Evolutionary conservation across 768 basidiomycete species (phyloP).

Genomic region (Auriscalpium vulgare): DNA sequence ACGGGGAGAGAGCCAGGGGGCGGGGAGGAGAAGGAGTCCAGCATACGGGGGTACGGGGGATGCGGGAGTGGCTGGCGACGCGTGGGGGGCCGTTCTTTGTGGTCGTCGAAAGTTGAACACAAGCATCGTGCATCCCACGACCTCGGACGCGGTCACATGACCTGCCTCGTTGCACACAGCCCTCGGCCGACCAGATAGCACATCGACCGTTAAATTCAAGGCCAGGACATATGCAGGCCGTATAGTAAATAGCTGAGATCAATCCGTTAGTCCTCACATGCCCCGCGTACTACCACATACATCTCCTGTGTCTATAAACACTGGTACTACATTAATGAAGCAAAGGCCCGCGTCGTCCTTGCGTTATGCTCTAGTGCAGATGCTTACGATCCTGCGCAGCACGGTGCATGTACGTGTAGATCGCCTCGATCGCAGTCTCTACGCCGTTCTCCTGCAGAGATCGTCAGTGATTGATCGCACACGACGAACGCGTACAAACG

Average conservation of each 20-base stretch:
- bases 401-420: slow-evolving; percentile 44
- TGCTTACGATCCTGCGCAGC: slow-evolving; percentile 22
- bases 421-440: slow-evolving; percentile 43
- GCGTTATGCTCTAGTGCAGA: background rate
- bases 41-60: background rate
- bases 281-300: too few relatives aligned
- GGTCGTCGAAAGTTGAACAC: slow-evolving; percentile 1
- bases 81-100: background rate
- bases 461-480: background rate
- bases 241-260: too few relatives aligned
- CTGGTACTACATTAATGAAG: too few relatives aligned
- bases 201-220: too few relatives aligned
- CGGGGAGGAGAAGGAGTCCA: background rate
- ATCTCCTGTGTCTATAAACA: too few relatives aligned
- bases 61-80: background rate
- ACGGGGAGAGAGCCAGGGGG: background rate
- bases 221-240: too few relatives aligned
- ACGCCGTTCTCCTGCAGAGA: slow-evolving; percentile 47
- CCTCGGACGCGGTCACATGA: slow-evolving; percentile 1
- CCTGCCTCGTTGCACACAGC: background rate
- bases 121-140: background rate
- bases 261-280: too few relatives aligned
- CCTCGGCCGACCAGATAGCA: too few relatives aligned
- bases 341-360: too few relatives aligned
- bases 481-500: slow-evolving; percentile 4